Base-by-base conservation (phyloP, 1,284 basidiomycete species). In the Ustilago trichophora region DNA sequence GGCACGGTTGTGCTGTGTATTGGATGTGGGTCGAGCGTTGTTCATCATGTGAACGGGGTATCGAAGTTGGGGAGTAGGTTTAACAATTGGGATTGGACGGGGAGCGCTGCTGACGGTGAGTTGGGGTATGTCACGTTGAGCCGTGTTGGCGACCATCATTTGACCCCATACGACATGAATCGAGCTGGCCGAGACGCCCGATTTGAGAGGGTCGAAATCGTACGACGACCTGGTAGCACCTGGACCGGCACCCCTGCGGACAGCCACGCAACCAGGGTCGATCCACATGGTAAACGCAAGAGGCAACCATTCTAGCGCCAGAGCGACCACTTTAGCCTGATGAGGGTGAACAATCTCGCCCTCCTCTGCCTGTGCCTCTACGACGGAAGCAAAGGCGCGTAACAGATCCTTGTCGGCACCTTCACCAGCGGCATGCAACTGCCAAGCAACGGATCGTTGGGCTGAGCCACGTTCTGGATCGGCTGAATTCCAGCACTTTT, bases 231-330 rank as follows among this genome's bases (percentile, higher is more conserved):
- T 42, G 21, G 7, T 45, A 6, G 46, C 47, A 27, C 75, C 75
- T 1, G 73, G 73, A 22, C 73, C 75, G n/a, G 22, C 22, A 18
- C 73, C 75, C 10, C 42, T 22, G 4, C 75, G 46, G 16, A 73
- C 47, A n/a, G 75, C 66, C 12, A 77, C 75, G 43, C 75, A 77
- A 35, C 67, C 66, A 6, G 75, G 72, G 44, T 77, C 75, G 44
- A 77, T 66, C 75, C 75, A 77, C 10, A 77, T 48, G 2, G 73
- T 77, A 44, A 73, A 74, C 10, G 46, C 22, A 12, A 32, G 6
- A 3, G 57, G 58, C 6, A 73, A 50, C 67, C 60, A 71, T 5
- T 47, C n/a, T 6, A 65, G 37, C 9, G 62, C 67, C 3, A 71
- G 42, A 11, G 43, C 32, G 3, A 56, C 50, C 11, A 51, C 53